phyloP scores from a whole-genome alignment of 306 rosid species.

The Trifolium pratense region DNA sequence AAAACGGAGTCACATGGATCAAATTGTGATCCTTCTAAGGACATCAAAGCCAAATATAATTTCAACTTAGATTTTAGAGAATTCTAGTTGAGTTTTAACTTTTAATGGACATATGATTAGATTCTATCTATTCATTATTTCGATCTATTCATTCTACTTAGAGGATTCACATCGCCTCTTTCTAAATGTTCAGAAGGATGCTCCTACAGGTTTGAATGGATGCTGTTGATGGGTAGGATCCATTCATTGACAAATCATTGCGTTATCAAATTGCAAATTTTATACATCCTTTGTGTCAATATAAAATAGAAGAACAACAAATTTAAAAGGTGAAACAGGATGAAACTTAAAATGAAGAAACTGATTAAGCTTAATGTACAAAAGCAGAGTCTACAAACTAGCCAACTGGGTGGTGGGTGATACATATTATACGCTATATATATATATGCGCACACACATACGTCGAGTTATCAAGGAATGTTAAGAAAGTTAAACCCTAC shows the following conservation, averaged over 20 bases:
- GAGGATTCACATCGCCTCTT: neutral
- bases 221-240: neutral
- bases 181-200: neutral
- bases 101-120: neutral
- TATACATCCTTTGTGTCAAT: neutral
- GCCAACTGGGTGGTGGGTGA: conserved; percentile 16
- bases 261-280: neutral
- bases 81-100: too few species aligned
- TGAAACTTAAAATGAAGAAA: neutral
- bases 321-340: neutral
- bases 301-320: neutral
- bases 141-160: too few species aligned
- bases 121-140: too few species aligned
- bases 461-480: conserved; percentile 33
- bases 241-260: neutral
- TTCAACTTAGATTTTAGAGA: too few species aligned
- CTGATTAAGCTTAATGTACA: conserved; percentile 28
- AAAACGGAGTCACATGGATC: too few species aligned
- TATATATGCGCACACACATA: conserved; percentile 27
- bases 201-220: neutral
- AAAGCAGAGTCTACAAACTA: conserved; percentile 27
- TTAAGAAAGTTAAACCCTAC: conserved; percentile 40
- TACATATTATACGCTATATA: conserved; percentile 42
- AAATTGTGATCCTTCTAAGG: too few species aligned
- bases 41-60: too few species aligned